Evolutionary conservation across 2,329 filamentous ascomycete genomes (phyloP).

Genomic region (Colletotrichum navitas): DNA sequence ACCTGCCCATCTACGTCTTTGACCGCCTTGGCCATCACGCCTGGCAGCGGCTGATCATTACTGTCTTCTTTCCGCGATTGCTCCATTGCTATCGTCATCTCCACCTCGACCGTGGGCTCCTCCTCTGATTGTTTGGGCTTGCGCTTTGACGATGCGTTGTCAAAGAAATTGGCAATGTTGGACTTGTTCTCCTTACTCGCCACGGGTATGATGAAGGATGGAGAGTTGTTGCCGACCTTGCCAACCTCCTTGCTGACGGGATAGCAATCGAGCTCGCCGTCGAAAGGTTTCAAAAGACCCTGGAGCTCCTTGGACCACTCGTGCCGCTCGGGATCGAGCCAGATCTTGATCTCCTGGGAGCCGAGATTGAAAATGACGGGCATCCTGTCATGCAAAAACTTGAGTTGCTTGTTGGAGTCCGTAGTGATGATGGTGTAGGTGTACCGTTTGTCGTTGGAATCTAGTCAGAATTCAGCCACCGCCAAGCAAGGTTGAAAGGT

Average conservation of each 20-base stretch:
- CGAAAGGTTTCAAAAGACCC: constrained; percentile 80
- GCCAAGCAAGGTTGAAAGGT: neutral
- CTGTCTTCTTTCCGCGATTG: constrained; percentile 27
- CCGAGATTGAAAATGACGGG: constrained; percentile 88
- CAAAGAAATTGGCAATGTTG: constrained; percentile 93
- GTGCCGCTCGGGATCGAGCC: constrained; percentile 80
- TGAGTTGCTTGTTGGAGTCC: constrained; percentile 82
- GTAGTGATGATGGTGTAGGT: constrained; percentile 97
- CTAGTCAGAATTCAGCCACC: constrained; percentile 46
- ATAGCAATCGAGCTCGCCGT: constrained; percentile 85
- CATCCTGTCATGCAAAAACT: constrained; percentile 94
- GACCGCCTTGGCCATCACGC: constrained; percentile 40
- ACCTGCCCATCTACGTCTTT: neutral
- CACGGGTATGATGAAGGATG: constrained; percentile 84
- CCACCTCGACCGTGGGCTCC: constrained; percentile 36
- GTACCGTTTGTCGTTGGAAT: constrained; percentile 77
- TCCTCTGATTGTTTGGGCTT: constrained; percentile 29
- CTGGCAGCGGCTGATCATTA: constrained; percentile 42
- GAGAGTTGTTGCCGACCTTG: constrained; percentile 93
- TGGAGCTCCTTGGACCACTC: constrained; percentile 87
- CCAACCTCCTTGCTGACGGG: constrained; percentile 90
- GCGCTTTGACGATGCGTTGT: constrained; percentile 63
- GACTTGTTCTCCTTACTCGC: constrained; percentile 89
- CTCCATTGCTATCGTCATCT: constrained; percentile 43
- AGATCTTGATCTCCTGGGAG: constrained; percentile 76